A percentile compares a stretch with the other conserved stretches of the same genome.
Evolutionary conservation across 106 monocot genomes (phyloP).

Genomic region (Posidonia australis): DNA sequence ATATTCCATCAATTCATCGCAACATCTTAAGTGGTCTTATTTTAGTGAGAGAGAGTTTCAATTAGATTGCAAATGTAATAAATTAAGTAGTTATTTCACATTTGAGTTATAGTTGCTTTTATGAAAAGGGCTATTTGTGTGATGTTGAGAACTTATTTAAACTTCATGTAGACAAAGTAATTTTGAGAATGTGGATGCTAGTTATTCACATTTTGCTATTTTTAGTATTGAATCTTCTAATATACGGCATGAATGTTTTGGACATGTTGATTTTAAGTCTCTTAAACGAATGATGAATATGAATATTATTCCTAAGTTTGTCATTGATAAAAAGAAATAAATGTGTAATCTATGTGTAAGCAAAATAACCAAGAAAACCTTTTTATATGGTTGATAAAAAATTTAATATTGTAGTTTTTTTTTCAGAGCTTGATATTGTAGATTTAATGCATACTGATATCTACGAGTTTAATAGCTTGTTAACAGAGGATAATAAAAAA

Average conservation of each 20-base stretch:
- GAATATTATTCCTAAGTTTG: too few species aligned
- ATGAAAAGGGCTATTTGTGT: background rate
- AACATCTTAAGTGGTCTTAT: background rate
- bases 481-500: too few species aligned
- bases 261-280: background rate
- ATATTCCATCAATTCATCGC: background rate
- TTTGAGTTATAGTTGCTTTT: background rate
- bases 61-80: background rate
- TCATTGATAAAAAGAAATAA: background rate
- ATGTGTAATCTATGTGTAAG: background rate
- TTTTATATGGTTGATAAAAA: background rate
- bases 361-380: too few species aligned
- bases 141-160: too few species aligned
- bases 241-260: background rate
- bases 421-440: too few species aligned
- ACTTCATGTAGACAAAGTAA: background rate
- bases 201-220: background rate
- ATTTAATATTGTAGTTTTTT: background rate
- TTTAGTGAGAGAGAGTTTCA: background rate
- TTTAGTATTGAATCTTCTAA: too few species aligned
- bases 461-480: too few species aligned
- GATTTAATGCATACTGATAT: background rate
- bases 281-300: background rate
- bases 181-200: background rate
- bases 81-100: background rate